Evolutionary conservation across 2,329 filamentous ascomycete genomes (phyloP).

Genomic region (Chrysosphaeria jannelii): DNA sequence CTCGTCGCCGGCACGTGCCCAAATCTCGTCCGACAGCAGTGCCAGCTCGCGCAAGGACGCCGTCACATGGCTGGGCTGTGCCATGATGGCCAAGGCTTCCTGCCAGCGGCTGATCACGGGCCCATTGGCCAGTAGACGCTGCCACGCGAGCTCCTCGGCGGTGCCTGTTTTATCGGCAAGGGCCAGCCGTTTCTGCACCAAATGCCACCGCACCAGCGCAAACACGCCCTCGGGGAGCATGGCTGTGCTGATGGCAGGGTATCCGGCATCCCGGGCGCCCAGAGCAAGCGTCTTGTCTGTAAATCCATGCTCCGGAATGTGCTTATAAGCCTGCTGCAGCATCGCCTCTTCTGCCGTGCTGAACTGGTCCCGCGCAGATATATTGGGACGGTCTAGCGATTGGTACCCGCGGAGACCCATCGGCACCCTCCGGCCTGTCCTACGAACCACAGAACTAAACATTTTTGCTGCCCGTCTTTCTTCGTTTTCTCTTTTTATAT

Average conservation of each 20-base stretch:
- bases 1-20: conserved; percentile 55
- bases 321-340: conserved; percentile 47
- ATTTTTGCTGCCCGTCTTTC: not conserved
- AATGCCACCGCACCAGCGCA: conserved; percentile 51
- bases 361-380: conserved; percentile 30
- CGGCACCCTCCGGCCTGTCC: too few relatives aligned
- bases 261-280: conserved; percentile 60
- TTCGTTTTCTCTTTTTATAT: not conserved
- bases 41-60: conserved; percentile 52
- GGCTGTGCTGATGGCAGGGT: conserved; percentile 60
- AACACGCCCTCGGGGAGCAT: conserved; percentile 56
- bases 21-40: conserved; percentile 69
- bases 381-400: conserved; percentile 42
- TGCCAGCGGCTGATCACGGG: conserved; percentile 54
- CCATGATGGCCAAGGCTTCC: conserved; percentile 78
- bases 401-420: conserved; percentile 28
- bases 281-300: conserved; percentile 38
- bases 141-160: conserved; percentile 43
- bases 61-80: conserved; percentile 49
- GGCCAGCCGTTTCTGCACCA: conserved; percentile 31
- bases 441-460: too few relatives aligned
- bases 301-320: conserved; percentile 65
- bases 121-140: conserved; percentile 44
- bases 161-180: conserved; percentile 28
- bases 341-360: conserved; percentile 40